Percentiles rank a stretch among this genome's conserved stretches.
These are phyloP conservation scores for Daldinia eschscholtzii DNA, from an alignment of 2,329 filamentous ascomycete genomes.

Conservation along the genomic window DNA sequence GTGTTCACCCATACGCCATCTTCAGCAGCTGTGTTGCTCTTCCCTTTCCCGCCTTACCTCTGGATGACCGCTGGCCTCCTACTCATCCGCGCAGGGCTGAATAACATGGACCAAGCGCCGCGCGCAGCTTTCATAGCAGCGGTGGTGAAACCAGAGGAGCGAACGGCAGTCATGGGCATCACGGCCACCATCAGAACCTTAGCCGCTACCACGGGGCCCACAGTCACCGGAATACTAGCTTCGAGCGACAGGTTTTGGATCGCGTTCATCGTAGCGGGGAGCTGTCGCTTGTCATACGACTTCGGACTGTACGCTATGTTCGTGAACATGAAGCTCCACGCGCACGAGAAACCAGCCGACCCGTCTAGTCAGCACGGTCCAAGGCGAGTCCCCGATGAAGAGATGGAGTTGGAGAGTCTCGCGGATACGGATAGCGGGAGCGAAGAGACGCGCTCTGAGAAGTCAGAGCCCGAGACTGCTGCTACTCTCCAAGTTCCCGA, in stretches of 20 bases:
- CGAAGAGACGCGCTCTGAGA: constrained; percentile 20
- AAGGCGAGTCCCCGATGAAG: constrained; percentile 39
- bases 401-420: constrained; percentile 46
- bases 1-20: constrained; percentile 73
- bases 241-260: constrained; percentile 68
- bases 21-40: constrained; percentile 70
- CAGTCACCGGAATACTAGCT: constrained; percentile 67
- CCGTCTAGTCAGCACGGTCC: constrained; percentile 14
- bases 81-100: constrained; percentile 70
- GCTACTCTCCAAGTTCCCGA: constrained; percentile 30
- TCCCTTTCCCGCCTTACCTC: constrained; percentile 66
- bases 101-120: constrained; percentile 78
- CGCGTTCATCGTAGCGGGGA: constrained; percentile 70
- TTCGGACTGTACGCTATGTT: constrained; percentile 70
- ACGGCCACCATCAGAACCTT: constrained; percentile 71
- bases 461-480: constrained; percentile 6
- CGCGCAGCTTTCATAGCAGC: constrained; percentile 75
- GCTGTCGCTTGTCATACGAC: constrained; percentile 67
- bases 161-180: constrained; percentile 77
- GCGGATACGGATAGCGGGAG: constrained; percentile 43
- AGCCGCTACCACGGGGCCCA: constrained; percentile 67
- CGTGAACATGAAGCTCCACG: constrained; percentile 67
- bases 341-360: constrained; percentile 54
- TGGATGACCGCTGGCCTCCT: constrained; percentile 67
- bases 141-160: constrained; percentile 72